A percentile compares a stretch with the other conserved stretches of the same genome.
phyloP scores from a whole-genome alignment of 2,329 filamentous ascomycete species.

The Fusarium sp. region DNA sequence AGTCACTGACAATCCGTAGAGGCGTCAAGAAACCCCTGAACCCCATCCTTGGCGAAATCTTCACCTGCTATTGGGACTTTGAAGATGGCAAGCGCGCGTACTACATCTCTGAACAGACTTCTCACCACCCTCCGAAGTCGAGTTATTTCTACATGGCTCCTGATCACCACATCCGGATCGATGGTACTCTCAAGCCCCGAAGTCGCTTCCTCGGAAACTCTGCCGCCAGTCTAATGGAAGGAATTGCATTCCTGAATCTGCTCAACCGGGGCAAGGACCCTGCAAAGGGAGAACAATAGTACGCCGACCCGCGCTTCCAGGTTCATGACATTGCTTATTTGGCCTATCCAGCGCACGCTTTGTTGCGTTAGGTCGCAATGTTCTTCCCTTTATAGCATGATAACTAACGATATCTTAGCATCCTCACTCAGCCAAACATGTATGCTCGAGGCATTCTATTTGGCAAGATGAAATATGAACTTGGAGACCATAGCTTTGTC shows the following conservation, averaged over 20 bases:
- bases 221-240: slow-evolving; percentile 98
- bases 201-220: slow-evolving; percentile 98
- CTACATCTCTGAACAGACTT: slow-evolving; percentile 98
- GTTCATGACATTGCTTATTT: not conserved
- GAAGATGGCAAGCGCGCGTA: slow-evolving; percentile 88
- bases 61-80: slow-evolving; percentile 96
- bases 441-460: slow-evolving; percentile 97
- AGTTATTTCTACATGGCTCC: slow-evolving; percentile 99
- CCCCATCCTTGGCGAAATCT: slow-evolving; percentile 94
- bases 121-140: slow-evolving; percentile 97
- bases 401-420: slow-evolving; percentile 65
- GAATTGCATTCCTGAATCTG: slow-evolving; percentile 87
- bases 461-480: slow-evolving; percentile 99
- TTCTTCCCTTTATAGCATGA: not conserved
- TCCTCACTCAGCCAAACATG: slow-evolving; percentile 98
- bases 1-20: slow-evolving; percentile 62
- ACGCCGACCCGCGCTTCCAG: slow-evolving; percentile 56
- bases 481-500: slow-evolving; percentile 95
- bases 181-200: slow-evolving; percentile 93
- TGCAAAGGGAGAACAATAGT: slow-evolving; percentile 88
- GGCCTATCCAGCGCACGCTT: not conserved
- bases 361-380: slow-evolving; percentile 28
- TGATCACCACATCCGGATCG: slow-evolving; percentile 92
- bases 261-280: slow-evolving; percentile 80
- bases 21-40: slow-evolving; percentile 99